These are phyloP conservation scores for Kregervanrija delftensis DNA, from an alignment of 805 yeast species.

Conservation along the genomic window DNA sequence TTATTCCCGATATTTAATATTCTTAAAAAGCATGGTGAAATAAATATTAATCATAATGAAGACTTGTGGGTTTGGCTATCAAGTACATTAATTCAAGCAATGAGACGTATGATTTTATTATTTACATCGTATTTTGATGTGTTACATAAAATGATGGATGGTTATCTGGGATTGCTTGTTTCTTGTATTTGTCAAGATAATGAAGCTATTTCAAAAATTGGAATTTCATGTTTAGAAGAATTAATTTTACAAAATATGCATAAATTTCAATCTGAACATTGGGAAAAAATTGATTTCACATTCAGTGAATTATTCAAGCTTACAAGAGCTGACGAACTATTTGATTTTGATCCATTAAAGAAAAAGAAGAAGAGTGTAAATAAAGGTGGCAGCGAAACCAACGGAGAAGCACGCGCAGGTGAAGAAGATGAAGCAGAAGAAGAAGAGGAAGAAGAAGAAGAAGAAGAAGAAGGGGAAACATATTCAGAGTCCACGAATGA, in stretches of 20 bases:
- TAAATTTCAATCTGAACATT: slow-evolving; percentile 59
- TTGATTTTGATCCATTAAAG: slow-evolving; percentile 49
- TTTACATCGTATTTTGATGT: slow-evolving; percentile 78
- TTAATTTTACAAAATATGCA: slow-evolving; percentile 68
- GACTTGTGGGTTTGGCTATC: slow-evolving; percentile 93
- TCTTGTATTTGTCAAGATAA: slow-evolving; percentile 95
- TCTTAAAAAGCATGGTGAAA: slow-evolving; percentile 67
- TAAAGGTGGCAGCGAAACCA: slow-evolving; percentile 25
- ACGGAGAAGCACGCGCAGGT: slow-evolving; percentile 24
- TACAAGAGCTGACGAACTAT: slow-evolving; percentile 83
- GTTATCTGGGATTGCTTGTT: slow-evolving; percentile 67
- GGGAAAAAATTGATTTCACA: slow-evolving; percentile 64
- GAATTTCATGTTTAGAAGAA: slow-evolving; percentile 80
- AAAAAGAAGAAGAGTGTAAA: slow-evolving; percentile 11
- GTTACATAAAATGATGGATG: slow-evolving; percentile 67
- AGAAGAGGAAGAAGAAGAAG: slow-evolving; percentile 12
- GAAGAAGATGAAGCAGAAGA: slow-evolving; percentile 16
- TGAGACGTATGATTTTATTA: slow-evolving; percentile 78
- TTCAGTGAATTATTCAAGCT: slow-evolving; percentile 65
- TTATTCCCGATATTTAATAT: slow-evolving; percentile 88
- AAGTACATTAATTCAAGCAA: slow-evolving; percentile 91
- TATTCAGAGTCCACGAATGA: slow-evolving; percentile 3
- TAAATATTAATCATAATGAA: slow-evolving; percentile 60
- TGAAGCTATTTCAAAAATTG: slow-evolving; percentile 93
- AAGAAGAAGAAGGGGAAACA: slow-evolving; percentile 7